A percentile compares a stretch with the other conserved stretches of the same genome.
Evolutionary conservation across 2,329 filamentous ascomycete genomes (phyloP).

Genomic region (Ophiostoma montium): DNA sequence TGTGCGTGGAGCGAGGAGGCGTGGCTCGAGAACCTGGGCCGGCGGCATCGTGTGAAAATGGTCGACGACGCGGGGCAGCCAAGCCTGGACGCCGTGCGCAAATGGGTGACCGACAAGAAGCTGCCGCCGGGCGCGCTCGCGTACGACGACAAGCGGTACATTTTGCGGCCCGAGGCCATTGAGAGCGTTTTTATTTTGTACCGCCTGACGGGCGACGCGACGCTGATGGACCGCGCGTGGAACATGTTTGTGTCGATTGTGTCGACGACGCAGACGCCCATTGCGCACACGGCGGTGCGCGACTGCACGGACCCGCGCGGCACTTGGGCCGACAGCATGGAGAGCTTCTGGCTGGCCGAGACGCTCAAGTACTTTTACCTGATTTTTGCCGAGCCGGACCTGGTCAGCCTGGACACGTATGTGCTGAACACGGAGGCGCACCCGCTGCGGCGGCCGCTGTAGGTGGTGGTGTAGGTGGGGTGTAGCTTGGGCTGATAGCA

Average conservation of each 20-base stretch:
- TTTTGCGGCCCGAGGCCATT: conserved; percentile 63
- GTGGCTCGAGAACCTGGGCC: conserved; percentile 13
- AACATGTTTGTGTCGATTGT: conserved; percentile 56
- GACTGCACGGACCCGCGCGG: conserved; percentile 33
- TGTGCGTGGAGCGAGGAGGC: conserved; percentile 16
- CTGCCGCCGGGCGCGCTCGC: conserved; percentile 41
- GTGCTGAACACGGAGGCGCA: conserved; percentile 46
- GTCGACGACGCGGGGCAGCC: background rate
- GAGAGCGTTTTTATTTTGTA: conserved; percentile 71
- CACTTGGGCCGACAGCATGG: conserved; percentile 41
- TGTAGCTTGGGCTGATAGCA: too few species aligned
- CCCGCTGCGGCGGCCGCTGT: conserved; percentile 25
- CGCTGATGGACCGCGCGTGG: conserved; percentile 58
- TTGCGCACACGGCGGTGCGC: conserved; percentile 37
- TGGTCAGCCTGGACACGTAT: conserved; percentile 47
- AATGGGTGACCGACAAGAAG: too few species aligned
- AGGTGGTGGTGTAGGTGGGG: background rate
- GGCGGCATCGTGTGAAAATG: conserved; percentile 3
- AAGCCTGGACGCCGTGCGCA: conserved; percentile 19
- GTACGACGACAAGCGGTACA: conserved; percentile 43
- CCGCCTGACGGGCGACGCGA: conserved; percentile 51
- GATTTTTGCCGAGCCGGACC: conserved; percentile 43
- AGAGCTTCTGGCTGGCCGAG: conserved; percentile 62
- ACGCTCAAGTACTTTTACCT: conserved; percentile 55
- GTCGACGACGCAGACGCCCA: conserved; percentile 34